Base-by-base conservation (phyloP, 805 yeast genomes). In the Yarrowia sp. region DNA sequence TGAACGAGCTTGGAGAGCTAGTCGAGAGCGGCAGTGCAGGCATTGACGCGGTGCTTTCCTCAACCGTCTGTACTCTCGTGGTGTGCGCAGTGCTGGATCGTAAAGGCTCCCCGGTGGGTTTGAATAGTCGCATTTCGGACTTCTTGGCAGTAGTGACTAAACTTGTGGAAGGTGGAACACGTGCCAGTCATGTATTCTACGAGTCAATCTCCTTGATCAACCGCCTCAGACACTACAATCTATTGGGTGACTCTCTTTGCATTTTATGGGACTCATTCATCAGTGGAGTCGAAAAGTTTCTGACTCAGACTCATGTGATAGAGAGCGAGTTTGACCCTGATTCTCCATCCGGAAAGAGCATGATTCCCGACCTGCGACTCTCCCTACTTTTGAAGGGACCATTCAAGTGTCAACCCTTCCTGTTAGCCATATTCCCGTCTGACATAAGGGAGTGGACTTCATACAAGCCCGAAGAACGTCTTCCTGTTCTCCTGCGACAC, bases 211-310 rank as follows among this genome's bases (percentile, higher is more conserved):
- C 33, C 2, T 3, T 16, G 5, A 35, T 54, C 14, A 14, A 33
- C 14, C 12, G 5, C 2, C 30, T 54, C 8, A n/a, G 61, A 26
- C 17, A 17, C n/a, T 9, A 17, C 33, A 26, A 38, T 21, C 26
- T 36, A 5, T 16, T 54, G 8, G 61, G 61, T 0, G 61, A 54
- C 24, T 54, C 61, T 7, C 46, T 54, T 4, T 35, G 44, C 46
- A 54, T 54, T 8, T 16, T 54, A 8, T 54, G 61, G 61, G 61
- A 54, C 26, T 54, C 61, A 10, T 54, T 54, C 14, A 3, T 54
- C 0, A 2, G 9, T 3, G 40, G 40, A 2, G 30, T 54, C 0
- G 21, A 17, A n/a, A 14, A 33, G 12, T n/a, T 8, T 4, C 10
- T 54, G 35, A 17, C 12, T 4, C 6, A 32, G 26, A 12, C 6